Base-by-base conservation (phyloP, 2,329 filamentous ascomycete species). In the Cyanodermella asteris region DNA sequence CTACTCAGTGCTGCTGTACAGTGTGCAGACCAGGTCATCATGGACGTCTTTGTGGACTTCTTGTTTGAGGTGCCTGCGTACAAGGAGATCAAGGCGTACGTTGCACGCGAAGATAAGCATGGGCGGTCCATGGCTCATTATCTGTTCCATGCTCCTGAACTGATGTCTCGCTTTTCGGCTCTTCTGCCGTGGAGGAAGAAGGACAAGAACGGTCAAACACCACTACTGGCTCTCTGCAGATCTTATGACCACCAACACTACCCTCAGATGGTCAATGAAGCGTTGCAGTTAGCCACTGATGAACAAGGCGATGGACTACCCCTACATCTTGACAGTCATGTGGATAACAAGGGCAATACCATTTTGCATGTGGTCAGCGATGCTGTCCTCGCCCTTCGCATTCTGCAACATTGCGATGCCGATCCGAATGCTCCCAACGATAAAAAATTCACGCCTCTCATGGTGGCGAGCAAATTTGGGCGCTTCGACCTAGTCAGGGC, bases 401-500 rank as follows among this genome's bases (percentile, higher is more conserved):
- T 94, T 20, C 55, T 97, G 18, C 64, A 75, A 28, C 64, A 72
- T 31, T 91, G 82, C 48, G 87, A 97, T 37, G 74, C 81, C n/a
- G 81, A 97, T 42, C 77, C 84, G 28, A 97, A 97, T 48, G 82
- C 84, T 6, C 75, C 72, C 6, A 97, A 97, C 41, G 82, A 94
- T 38, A 91, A 80, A 51, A 73, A 68, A 23, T 94, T 97, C 42
- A 97, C 90, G 0, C 72, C 87, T 2, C 57, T 97, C 28, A 97
- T 97, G 87, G 75, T 97, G 33, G 84, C 84, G 6, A 94, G 84
- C 61, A 97, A 97, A 46, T 97, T 94, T 42, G 87, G 87, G 17
- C 68, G 87, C 33, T 74, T 91, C 27, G 87, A 94, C 38, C 78
- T 91, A 58, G 84, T 97, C 11, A 64, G 82, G 30, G 71, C 72